Evolutionary conservation across 768 basidiomycete genomes (phyloP), one percentile per base, ranked within the genome.

Genomic region (Mycena pura): DNA sequence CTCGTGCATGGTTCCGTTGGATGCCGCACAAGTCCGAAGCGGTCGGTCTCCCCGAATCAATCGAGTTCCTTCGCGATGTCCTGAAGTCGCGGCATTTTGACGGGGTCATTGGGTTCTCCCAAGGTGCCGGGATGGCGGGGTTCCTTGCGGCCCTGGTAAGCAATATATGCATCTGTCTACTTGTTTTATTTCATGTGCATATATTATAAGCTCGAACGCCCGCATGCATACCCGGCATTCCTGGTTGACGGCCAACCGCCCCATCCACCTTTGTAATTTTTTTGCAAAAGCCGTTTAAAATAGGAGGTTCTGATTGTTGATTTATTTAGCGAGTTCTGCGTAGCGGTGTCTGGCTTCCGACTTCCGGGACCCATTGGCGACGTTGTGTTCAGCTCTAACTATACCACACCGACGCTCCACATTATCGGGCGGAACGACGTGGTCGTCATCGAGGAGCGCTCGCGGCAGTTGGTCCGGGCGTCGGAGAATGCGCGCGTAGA

Each of bases 71-170:
- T 22, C 82, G 80, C 63, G 86, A 89, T 36, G 70, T 87, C 8
- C 74, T 95, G 60, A 77, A 76, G 60, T 78, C 77, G 49, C 82
- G 86, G 60, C 84, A 70, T 31, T 93, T 90, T 73, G 86, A 91
- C 75, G 91, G 87, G 76, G 49, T 44, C 34, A 19, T 53, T 14
- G 65, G 40, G 25, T 50, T 55, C 39, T 57, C 27, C 62, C 93
- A 95, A 75, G 92, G 92, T 15, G 92, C 90, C 15, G 86, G 84
- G 5, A 81, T 93, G 74, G 93, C 90, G 29, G 88, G 84, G 9
- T 68, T 93, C 32, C 77, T 93, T 22, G 75, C 88, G 27, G 88
- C 90, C 22, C 72, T 93, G 71, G 91, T 93, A 62, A 32, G 86
- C 76, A n/a, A n/a, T n/a, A n/a, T n/a, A 24, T 57, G 24, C 29